phyloP scores from a whole-genome alignment of 2,329 filamentous ascomycete species.

The Exophiala sideris region DNA sequence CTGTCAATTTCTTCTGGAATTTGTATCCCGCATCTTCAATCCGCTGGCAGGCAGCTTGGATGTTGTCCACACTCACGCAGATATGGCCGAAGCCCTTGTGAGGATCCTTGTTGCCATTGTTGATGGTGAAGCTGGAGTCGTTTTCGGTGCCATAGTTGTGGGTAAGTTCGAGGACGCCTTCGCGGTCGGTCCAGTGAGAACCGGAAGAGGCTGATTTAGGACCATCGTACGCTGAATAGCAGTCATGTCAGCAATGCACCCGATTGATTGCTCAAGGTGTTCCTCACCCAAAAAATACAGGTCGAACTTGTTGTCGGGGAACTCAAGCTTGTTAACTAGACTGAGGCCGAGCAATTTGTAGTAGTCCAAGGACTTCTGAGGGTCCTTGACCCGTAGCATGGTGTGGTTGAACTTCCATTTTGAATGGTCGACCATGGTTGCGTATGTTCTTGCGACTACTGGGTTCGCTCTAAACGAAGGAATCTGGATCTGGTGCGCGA shows the following conservation, averaged over 20 bases:
- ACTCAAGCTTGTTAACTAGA: slow-evolving; percentile 73
- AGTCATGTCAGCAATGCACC: neutral
- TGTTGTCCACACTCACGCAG: slow-evolving; percentile 76
- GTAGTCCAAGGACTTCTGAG: slow-evolving; percentile 65
- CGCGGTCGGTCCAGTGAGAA: slow-evolving; percentile 73
- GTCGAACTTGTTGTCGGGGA: slow-evolving; percentile 87
- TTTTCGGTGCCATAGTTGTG: slow-evolving; percentile 85
- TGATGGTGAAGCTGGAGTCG: slow-evolving; percentile 74
- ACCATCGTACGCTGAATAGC: slow-evolving; percentile 67
- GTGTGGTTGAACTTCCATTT: slow-evolving; percentile 64
- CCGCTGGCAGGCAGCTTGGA: slow-evolving; percentile 84
- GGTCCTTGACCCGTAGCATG: slow-evolving; percentile 89
- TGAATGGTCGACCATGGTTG: slow-evolving; percentile 33
- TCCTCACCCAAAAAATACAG: slow-evolving; percentile 72
- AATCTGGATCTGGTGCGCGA: neutral
- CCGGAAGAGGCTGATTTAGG: slow-evolving; percentile 70
- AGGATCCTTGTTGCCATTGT: slow-evolving; percentile 89
- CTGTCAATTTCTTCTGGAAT: slow-evolving; percentile 92
- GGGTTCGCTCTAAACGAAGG: neutral
- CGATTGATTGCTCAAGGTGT: neutral
- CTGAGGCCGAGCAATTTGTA: slow-evolving; percentile 91
- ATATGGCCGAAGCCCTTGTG: slow-evolving; percentile 81
- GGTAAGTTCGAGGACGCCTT: slow-evolving; percentile 83
- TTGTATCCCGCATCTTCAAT: slow-evolving; percentile 86
- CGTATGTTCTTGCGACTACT: slow-evolving; percentile 5